These are phyloP conservation scores for Diaporthe citri DNA, from an alignment of 2,329 filamentous ascomycete genomes.

Conservation along the genomic window DNA sequence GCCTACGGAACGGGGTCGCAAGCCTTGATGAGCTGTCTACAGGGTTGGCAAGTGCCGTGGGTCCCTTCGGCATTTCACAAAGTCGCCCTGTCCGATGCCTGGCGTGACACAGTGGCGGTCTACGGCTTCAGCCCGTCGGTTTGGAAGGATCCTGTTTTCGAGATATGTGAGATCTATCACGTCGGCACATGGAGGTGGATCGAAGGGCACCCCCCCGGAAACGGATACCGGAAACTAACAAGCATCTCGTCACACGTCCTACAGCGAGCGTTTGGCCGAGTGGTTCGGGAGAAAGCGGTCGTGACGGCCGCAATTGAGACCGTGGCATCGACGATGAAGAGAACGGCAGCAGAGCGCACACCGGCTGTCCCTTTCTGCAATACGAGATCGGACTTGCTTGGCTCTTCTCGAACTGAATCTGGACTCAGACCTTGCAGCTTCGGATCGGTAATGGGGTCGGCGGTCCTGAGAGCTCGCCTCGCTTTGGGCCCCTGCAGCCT, in stretches of 20 bases:
- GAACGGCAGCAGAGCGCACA: background rate
- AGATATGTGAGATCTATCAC: constrained; percentile 9
- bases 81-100: constrained; percentile 4
- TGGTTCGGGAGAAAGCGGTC: background rate
- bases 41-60: constrained; percentile 20
- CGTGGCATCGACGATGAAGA: background rate
- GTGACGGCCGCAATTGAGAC: background rate
- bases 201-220: background rate
- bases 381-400: background rate
- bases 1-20: constrained; percentile 15
- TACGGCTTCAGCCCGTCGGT: background rate
- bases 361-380: background rate
- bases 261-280: background rate
- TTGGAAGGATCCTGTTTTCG: constrained; percentile 1
- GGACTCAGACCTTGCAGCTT: background rate
- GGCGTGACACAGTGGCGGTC: constrained; percentile 21
- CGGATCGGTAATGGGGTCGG: background rate
- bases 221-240: constrained; percentile 2
- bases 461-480: background rate
- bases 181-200: background rate
- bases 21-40: constrained; percentile 1
- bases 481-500: background rate
- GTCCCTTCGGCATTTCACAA: constrained; percentile 13
- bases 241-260: background rate
- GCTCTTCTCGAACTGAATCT: background rate